These are phyloP conservation scores for Sarocladiaceae sp. DNA, from an alignment of 2,329 filamentous ascomycete species.

Conservation along the genomic window DNA sequence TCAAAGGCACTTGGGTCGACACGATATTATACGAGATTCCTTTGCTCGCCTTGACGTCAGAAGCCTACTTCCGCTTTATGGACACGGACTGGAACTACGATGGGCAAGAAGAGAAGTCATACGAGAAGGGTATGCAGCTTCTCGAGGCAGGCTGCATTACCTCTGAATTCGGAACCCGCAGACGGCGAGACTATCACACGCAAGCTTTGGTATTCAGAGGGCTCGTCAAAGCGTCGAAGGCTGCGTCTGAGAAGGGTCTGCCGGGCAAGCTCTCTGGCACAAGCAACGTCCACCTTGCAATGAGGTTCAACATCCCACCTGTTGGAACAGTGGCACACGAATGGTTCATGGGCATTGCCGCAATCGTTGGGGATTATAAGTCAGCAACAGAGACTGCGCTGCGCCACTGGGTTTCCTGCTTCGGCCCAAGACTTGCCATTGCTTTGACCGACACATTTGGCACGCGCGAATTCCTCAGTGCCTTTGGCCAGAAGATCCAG, in stretches of 20 bases:
- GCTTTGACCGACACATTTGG: conserved; percentile 96
- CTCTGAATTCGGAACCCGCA: conserved; percentile 88
- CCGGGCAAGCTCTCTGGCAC: conserved; percentile 76
- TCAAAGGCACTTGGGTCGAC: conserved; percentile 82
- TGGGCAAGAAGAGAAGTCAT: conserved; percentile 79
- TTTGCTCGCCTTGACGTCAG: conserved; percentile 81
- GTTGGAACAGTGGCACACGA: conserved; percentile 91
- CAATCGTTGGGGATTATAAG: conserved; percentile 80
- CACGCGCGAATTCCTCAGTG: conserved; percentile 78
- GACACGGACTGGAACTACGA: conserved; percentile 88
- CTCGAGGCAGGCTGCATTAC: conserved; percentile 79
- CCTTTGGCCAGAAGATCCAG: conserved; percentile 64
- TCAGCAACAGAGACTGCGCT: conserved; percentile 79
- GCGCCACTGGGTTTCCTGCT: conserved; percentile 84
- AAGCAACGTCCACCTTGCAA: conserved; percentile 94
- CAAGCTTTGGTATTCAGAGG: conserved; percentile 89
- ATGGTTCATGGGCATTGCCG: conserved; percentile 99
- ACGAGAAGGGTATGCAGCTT: conserved; percentile 69
- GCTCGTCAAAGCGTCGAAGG: conserved; percentile 69
- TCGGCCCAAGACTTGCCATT: conserved; percentile 78
- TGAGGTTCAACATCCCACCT: conserved; percentile 79
- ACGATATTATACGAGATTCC: conserved; percentile 98
- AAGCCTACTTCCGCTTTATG: conserved; percentile 96
- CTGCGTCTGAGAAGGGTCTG: conserved; percentile 57
- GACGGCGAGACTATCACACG: conserved; percentile 88